phyloP scores from a whole-genome alignment of 306 rosid species.

The Cicer arietinum region DNA sequence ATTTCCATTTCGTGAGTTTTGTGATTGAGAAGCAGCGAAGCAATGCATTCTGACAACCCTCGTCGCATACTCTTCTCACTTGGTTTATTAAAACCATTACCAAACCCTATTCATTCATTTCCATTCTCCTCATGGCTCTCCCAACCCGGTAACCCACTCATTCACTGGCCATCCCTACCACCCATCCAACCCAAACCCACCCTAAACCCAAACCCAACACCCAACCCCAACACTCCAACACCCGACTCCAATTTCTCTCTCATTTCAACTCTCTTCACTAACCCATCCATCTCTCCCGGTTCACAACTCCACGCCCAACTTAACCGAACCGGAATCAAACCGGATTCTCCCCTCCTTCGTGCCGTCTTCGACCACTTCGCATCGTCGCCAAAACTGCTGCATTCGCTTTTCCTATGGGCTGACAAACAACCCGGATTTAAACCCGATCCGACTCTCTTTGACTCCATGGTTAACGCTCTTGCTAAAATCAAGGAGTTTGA shows the following conservation, averaged over 20 bases:
- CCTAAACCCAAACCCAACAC: constrained; percentile 1
- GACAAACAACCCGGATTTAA: constrained; percentile 61
- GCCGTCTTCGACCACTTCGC: constrained; percentile 61
- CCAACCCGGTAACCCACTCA: constrained; percentile 64
- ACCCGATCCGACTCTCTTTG: constrained; percentile 53
- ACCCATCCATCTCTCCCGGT: constrained; percentile 59
- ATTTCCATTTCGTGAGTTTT: neutral
- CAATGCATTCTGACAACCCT: constrained; percentile 44
- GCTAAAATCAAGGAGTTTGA: constrained; percentile 73
- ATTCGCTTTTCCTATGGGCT: constrained; percentile 79
- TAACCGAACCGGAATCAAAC: constrained; percentile 66
- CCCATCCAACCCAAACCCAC: constrained; percentile 32
- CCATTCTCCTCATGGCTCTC: constrained; percentile 60
- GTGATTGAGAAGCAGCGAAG: neutral
- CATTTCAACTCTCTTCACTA: constrained; percentile 59
- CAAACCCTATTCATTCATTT: constrained; percentile 39
- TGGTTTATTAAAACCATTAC: constrained; percentile 39
- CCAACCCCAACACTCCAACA: neutral
- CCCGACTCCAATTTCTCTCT: constrained; percentile 40
- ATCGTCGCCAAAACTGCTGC: constrained; percentile 73
- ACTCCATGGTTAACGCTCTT: constrained; percentile 60
- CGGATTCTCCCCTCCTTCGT: constrained; percentile 50
- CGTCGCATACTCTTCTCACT: constrained; percentile 36
- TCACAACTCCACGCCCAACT: constrained; percentile 55
- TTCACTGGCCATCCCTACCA: constrained; percentile 57